A percentile compares a stretch with the other conserved stretches of the same genome.
These are phyloP conservation scores for Leccinum broughii DNA, from an alignment of 768 basidiomycete genomes.

Conservation along the genomic window DNA sequence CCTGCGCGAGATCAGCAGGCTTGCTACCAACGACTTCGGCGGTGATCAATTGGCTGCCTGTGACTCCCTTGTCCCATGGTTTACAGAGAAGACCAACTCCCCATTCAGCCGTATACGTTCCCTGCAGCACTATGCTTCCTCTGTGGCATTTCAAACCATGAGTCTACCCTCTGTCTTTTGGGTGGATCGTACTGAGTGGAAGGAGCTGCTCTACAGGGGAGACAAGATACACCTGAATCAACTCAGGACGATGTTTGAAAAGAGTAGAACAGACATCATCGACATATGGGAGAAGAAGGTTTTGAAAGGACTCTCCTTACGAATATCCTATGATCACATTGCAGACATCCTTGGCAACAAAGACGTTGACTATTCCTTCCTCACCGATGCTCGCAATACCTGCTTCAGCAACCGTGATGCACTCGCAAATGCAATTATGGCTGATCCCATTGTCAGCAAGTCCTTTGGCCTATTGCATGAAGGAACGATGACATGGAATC, in stretches of 20 bases:
- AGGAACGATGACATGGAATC: background rate
- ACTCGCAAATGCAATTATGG: background rate
- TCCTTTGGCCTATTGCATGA: background rate
- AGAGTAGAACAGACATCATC: background rate
- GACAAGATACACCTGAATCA: background rate
- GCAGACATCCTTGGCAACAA: background rate
- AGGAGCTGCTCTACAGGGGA: background rate
- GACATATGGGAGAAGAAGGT: background rate
- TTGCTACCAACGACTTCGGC: background rate
- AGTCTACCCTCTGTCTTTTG: background rate
- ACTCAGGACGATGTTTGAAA: background rate
- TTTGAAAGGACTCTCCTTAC: background rate
- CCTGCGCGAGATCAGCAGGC: background rate
- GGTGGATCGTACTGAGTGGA: background rate
- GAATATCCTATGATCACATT: background rate
- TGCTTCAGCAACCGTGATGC: background rate
- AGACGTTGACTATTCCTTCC: background rate
- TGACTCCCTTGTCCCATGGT: background rate
- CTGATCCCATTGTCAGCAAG: background rate
- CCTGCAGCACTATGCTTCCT: background rate
- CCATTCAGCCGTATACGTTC: background rate
- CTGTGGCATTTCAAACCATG: background rate
- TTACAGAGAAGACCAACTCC: background rate
- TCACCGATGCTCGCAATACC: background rate
- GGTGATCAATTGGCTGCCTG: background rate